These are phyloP conservation scores for Hemisphaericaspora xylofermentans DNA, from an alignment of 1,139 yeast species.

Conservation along the genomic window DNA sequence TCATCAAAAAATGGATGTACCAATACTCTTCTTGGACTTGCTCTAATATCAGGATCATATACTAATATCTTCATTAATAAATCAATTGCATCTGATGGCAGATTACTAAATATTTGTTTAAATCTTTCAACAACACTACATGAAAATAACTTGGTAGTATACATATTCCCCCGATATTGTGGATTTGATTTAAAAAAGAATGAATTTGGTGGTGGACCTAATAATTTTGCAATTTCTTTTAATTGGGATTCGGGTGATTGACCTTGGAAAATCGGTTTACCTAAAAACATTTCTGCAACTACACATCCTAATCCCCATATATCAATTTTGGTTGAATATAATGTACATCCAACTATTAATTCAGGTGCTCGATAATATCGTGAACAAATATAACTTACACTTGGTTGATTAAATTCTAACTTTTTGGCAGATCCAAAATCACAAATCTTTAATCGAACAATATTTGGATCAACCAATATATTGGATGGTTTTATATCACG, in stretches of 20 bases:
- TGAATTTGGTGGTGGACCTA: slow-evolving; percentile 76
- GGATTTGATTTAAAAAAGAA: slow-evolving; percentile 75
- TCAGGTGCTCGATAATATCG: slow-evolving; percentile 85
- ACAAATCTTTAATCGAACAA: slow-evolving; percentile 68
- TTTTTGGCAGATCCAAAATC: slow-evolving; percentile 84
- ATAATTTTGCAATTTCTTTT: slow-evolving; percentile 71
- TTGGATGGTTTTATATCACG: slow-evolving; percentile 83
- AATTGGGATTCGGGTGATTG: slow-evolving; percentile 71
- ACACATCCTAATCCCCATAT: slow-evolving; percentile 89
- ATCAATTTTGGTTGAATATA: slow-evolving; percentile 76
- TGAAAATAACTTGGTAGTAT: slow-evolving; percentile 63
- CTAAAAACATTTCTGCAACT: slow-evolving; percentile 78
- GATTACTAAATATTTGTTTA: slow-evolving; percentile 65
- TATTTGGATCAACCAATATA: slow-evolving; percentile 67
- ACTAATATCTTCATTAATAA: slow-evolving; percentile 66
- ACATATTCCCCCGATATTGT: slow-evolving; percentile 71
- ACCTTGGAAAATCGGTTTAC: slow-evolving; percentile 81
- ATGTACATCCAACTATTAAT: slow-evolving; percentile 71
- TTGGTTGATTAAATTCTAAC: slow-evolving; percentile 69
- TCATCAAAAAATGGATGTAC: slow-evolving; percentile 74
- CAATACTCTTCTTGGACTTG: slow-evolving; percentile 64
- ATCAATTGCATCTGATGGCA: slow-evolving; percentile 71
- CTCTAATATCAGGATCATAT: slow-evolving; percentile 69
- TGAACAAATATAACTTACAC: slow-evolving; percentile 77
- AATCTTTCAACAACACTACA: slow-evolving; percentile 63